phyloP scores from a whole-genome alignment of 140 eudicot genomes.

The Ambrosia hybrid region DNA sequence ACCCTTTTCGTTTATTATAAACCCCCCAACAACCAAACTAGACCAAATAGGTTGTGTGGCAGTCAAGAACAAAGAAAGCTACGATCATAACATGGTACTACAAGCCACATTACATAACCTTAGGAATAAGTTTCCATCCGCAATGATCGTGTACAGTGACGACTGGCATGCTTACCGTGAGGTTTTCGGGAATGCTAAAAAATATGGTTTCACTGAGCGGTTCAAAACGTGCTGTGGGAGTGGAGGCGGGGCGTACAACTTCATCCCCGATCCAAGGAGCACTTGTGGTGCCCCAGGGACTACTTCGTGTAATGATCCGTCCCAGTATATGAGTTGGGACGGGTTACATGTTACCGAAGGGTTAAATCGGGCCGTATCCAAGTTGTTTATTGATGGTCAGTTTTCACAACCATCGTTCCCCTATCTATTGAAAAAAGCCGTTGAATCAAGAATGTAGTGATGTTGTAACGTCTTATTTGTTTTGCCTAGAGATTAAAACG shows the following conservation, averaged over 20 bases:
- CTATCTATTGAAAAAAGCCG: conserved; percentile 26
- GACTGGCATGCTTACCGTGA: conserved; percentile 34
- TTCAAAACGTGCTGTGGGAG: conserved; percentile 31
- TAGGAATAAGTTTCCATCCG: neutral
- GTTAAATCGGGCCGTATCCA: conserved; percentile 22
- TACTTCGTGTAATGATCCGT: conserved; percentile 22
- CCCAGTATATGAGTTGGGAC: conserved; percentile 27
- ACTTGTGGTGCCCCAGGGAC: conserved; percentile 23
- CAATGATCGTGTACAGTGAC: conserved; percentile 30
- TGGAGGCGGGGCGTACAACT: conserved; percentile 9
- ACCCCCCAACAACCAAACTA: neutral
- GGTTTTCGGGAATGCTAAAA: conserved; percentile 14
- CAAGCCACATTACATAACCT: conserved; percentile 9
- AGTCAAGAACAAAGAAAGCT: conserved; percentile 34
- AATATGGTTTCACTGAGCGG: conserved; percentile 28
- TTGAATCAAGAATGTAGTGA: neutral
- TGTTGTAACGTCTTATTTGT: too few relatives aligned
- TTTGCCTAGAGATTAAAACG: too few relatives aligned
- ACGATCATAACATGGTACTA: conserved; percentile 21
- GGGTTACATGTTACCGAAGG: conserved; percentile 36
- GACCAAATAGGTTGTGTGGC: conserved; percentile 32
- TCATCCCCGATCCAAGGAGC: neutral
- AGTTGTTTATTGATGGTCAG: conserved; percentile 27
- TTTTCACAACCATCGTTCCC: conserved; percentile 29
- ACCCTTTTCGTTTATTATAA: neutral